Evolutionary conservation across 169 alveolate species (phyloP).

Genomic region (Plasmodium gallinaceum): DNA sequence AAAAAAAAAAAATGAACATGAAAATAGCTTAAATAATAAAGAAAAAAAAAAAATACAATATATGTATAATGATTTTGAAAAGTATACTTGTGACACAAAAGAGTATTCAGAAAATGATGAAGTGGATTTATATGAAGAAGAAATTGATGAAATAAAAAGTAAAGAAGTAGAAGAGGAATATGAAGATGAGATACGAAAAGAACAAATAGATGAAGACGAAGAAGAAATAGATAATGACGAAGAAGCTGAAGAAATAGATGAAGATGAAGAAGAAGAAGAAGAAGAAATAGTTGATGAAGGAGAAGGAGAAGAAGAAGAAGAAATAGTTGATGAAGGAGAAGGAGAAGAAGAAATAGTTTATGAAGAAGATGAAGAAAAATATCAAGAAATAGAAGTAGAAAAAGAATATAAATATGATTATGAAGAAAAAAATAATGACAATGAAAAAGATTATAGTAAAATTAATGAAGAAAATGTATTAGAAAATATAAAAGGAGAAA

Average conservation of each 20-base stretch:
- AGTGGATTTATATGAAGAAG: slow-evolving; percentile 5
- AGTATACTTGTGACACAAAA: slow-evolving; percentile 38
- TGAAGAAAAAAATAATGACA: slow-evolving; percentile 4
- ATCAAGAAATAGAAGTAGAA: no score
- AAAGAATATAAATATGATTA: slow-evolving; percentile 3
- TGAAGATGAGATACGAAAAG: not conserved
- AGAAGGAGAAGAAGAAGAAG: slow-evolving; percentile 12
- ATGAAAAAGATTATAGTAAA: slow-evolving; percentile 6
- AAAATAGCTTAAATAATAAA: not conserved
- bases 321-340: slow-evolving; percentile 7
- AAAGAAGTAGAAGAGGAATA: slow-evolving; percentile 23
- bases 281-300: slow-evolving; percentile 1
- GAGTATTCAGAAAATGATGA: slow-evolving; percentile 36
- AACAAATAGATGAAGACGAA: not conserved
- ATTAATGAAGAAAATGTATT: not conserved
- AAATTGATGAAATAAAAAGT: not conserved
- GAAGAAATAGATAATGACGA: not conserved
- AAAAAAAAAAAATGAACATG: slow-evolving; percentile 23
- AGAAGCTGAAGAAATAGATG: not conserved
- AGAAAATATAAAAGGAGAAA: not conserved
- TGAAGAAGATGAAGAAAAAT: not conserved
- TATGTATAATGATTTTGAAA: slow-evolving; percentile 1
- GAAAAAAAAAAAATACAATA: slow-evolving; percentile 13
- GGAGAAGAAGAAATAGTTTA: slow-evolving; percentile 9
- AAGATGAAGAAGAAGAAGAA: slow-evolving; percentile 23